Evolutionary conservation across 192 early-diverging fungal species (phyloP), one percentile per base, ranked within the genome.

Genomic region (Tieghemiomyces parasiticus): DNA sequence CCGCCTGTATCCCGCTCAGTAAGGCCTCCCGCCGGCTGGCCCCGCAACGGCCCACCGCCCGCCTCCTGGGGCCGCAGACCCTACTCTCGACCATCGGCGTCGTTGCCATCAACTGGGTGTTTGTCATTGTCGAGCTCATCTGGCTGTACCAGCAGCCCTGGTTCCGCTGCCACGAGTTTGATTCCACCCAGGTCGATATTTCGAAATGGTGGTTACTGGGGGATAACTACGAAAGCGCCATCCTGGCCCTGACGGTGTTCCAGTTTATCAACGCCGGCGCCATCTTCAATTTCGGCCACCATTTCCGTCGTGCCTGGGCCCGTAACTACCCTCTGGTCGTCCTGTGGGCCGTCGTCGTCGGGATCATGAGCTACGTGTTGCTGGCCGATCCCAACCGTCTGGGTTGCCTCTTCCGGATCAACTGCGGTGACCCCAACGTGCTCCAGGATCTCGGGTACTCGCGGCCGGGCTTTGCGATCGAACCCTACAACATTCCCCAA

Each of bases 221-320:
- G 12, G 84, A 91, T 61, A 89, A 88, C 64, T 91, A 77, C 60
- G 86, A 91, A 70, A 72, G 77, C 13, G 81, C 70, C 61, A 62
- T 83, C 33, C 74, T 82, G 26, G 74, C 80, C 0, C 64, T 88
- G 3, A 65, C 69, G 20, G 63, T 80, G 55, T 86, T 81, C 74
- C 86, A 89, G 65, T 87, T 89, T 66, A 71, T 84, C 62, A 77
- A 88, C 66, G 76, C 70, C 29, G 82, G 78, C 14, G 80, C 78
- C 33, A 63, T 82, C 34, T 82, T 82, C 68, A 87, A 81, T 69
- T 80, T 86, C 67, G 88, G 88, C 24, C 63, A 70, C 59, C 69
- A 67, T 32, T 88, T 80, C 73, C 73, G 88, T 22, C 63, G 66
- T 46, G 67, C 76, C 1, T 87, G 81, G 74, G 73, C 69, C 54